A percentile compares a stretch with the other conserved stretches of the same genome.
These are phyloP conservation scores for Pythium phragmiticola DNA, from an alignment of 352 stramenopile species.

Conservation along the genomic window DNA sequence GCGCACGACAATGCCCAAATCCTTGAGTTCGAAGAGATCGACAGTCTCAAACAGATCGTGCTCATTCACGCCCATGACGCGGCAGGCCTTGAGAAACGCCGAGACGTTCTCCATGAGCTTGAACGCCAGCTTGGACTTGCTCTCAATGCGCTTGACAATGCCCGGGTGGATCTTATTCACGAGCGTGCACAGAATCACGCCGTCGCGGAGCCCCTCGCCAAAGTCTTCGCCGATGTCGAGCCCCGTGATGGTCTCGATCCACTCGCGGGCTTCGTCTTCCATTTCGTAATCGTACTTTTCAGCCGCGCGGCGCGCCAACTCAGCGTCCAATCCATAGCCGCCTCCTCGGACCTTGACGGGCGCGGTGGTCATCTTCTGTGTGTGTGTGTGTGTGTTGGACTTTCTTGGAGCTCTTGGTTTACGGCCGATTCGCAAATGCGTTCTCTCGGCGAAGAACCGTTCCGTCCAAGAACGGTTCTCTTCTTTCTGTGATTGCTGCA, in stretches of 20 bases:
- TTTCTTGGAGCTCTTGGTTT: no score
- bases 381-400: not conserved
- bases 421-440: not conserved
- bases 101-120: conserved; percentile 93
- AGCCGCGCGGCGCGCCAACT: conserved; percentile 82
- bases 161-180: conserved; percentile 80
- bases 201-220: conserved; percentile 71
- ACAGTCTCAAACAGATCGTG: conserved; percentile 90
- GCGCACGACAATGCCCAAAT: conserved; percentile 77
- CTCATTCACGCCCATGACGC: conserved; percentile 83
- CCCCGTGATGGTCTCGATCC: conserved; percentile 82
- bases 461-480: no score
- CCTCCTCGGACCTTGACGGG: conserved; percentile 68
- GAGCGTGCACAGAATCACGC: conserved; percentile 80
- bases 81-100: conserved; percentile 81
- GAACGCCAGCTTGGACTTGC: conserved; percentile 89
- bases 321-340: conserved; percentile 88
- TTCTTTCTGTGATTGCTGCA: not conserved
- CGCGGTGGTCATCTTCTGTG: conserved; percentile 24
- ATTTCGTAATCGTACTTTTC: conserved; percentile 89
- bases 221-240: conserved; percentile 81
- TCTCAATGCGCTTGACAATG: conserved; percentile 73
- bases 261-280: conserved; percentile 81
- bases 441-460: not conserved
- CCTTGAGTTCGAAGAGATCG: conserved; percentile 90